phyloP scores from a whole-genome alignment of 768 basidiomycete species.

The Amanita rimosa region DNA sequence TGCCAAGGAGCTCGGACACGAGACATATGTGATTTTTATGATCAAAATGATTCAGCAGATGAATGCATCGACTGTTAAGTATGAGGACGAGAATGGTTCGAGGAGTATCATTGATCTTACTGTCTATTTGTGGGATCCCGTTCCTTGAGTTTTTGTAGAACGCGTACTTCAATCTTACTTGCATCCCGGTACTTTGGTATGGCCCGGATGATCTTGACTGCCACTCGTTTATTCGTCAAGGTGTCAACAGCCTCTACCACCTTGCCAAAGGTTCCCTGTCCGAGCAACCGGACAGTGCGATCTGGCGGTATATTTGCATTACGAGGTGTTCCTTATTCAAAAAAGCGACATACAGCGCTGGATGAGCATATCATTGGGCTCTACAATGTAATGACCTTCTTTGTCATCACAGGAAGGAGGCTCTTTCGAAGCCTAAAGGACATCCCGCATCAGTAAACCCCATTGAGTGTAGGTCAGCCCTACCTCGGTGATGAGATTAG shows the following conservation, averaged over 20 bases:
- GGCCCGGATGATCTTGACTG: slow-evolving; percentile 97
- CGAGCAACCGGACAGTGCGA: slow-evolving; percentile 82
- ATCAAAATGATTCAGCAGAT: slow-evolving; percentile 90
- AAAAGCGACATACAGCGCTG: slow-evolving; percentile 57
- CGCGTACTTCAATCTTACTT: slow-evolving; percentile 94
- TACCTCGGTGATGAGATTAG: slow-evolving; percentile 54
- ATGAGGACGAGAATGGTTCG: slow-evolving; percentile 5
- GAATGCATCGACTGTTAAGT: slow-evolving; percentile 84
- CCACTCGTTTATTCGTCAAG: slow-evolving; percentile 65
- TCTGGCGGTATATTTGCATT: slow-evolving; percentile 35
- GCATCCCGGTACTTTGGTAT: slow-evolving; percentile 99
- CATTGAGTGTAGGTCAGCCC: slow-evolving; percentile 18
- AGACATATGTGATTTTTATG: slow-evolving; percentile 96
- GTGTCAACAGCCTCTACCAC: slow-evolving; percentile 90
- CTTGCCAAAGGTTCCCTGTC: slow-evolving; percentile 98
- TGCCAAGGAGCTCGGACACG: slow-evolving; percentile 89
- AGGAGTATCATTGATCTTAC: slow-evolving; percentile 37
- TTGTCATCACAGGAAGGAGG: slow-evolving; percentile 85
- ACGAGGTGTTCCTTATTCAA: slow-evolving; percentile 1
- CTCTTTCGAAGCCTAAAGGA: slow-evolving; percentile 43
- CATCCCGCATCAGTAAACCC: slow-evolving; percentile 16
- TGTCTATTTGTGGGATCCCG: slow-evolving; percentile 80
- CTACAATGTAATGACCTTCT: slow-evolving; percentile 97
- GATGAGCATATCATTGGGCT: slow-evolving; percentile 80
- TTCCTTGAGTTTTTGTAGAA: slow-evolving; percentile 83